These are phyloP conservation scores for Epichloe scottii DNA, from an alignment of 2,329 filamentous ascomycete genomes.

Conservation along the genomic window DNA sequence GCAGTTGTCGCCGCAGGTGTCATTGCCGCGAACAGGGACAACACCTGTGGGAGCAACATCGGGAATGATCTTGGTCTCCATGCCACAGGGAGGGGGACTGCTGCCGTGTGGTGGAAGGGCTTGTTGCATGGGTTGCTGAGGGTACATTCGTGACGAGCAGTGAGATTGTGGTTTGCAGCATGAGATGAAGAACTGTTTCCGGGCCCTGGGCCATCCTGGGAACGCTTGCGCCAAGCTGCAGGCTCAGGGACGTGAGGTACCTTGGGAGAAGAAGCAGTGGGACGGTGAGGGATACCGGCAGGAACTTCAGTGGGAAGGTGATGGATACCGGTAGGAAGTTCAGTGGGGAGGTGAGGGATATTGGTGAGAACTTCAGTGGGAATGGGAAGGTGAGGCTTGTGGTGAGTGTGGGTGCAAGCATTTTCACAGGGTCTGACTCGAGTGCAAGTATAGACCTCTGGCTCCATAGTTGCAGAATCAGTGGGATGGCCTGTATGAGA, in stretches of 20 bases:
- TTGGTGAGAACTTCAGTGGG: background rate
- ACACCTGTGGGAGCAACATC: background rate
- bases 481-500: background rate
- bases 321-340: background rate
- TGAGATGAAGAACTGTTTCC: too few relatives aligned
- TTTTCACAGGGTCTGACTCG: too few relatives aligned
- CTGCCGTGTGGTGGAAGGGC: background rate
- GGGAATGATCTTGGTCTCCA: background rate
- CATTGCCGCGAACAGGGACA: background rate
- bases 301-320: background rate
- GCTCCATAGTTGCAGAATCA: background rate
- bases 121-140: background rate
- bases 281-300: too few relatives aligned
- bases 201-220: too few relatives aligned
- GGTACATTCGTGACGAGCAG: background rate
- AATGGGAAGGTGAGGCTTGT: background rate
- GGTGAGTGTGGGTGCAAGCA: background rate
- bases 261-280: too few relatives aligned
- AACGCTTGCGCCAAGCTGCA: too few relatives aligned
- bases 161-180: background rate
- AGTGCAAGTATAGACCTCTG: background rate
- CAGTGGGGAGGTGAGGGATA: too few relatives aligned
- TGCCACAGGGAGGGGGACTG: background rate
- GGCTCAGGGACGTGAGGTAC: too few relatives aligned
- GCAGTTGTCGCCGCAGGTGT: background rate